phyloP scores from a whole-genome alignment of 139 green algal genomes.

The Ettlia oleoabundans region DNA sequence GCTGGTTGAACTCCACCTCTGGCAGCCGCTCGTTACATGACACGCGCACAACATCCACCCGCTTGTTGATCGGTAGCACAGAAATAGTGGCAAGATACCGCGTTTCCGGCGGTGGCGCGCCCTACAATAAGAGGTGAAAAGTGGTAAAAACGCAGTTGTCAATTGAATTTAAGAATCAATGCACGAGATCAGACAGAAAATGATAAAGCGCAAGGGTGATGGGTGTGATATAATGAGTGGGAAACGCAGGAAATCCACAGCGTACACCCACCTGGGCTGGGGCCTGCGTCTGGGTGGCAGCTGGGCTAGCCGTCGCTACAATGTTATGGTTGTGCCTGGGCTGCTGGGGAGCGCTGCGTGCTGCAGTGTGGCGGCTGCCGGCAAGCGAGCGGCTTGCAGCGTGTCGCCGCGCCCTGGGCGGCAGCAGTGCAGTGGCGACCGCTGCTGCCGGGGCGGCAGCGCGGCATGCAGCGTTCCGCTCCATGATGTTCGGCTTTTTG shows the following conservation, averaged over 20 bases:
- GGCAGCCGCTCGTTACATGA: slow-evolving; percentile 42
- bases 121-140: background rate
- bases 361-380: no score
- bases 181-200: no score
- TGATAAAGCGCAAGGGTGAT: no score
- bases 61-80: slow-evolving; percentile 26
- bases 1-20: slow-evolving; percentile 88
- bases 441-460: no score
- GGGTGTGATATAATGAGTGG: no score
- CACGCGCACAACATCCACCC: slow-evolving; percentile 14
- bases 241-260: no score
- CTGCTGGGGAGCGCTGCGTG: background rate
- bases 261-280: background rate
- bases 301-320: background rate
- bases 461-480: no score
- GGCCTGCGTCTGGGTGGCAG: background rate
- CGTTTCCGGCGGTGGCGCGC: background rate
- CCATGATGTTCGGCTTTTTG: no score
- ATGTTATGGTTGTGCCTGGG: background rate
- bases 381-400: background rate
- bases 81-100: background rate
- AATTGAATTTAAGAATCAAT: background rate
- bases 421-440: no score
- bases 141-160: background rate
- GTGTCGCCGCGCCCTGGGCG: no score